Base-by-base conservation (phyloP, 2,329 filamentous ascomycete species). In the Tolypocladium album region DNA sequence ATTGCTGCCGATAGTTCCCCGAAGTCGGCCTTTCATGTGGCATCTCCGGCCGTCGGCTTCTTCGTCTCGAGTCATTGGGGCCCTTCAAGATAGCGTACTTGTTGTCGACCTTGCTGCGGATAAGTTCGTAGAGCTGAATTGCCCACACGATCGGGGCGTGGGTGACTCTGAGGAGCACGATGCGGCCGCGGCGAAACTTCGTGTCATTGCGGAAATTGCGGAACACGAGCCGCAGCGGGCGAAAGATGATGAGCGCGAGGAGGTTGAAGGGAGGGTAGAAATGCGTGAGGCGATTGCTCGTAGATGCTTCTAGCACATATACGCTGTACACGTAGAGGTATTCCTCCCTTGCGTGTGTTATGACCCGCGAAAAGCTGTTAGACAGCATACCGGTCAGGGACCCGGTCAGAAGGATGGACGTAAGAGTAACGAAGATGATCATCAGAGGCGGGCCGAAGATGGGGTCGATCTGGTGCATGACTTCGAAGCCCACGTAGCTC, bases 311-410 rank as follows among this genome's bases (percentile, higher is more conserved):
- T 59, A 86, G 78, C 64, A 86, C 85, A 70, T 86, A 85, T 57
- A 84, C 80, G 65, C 80, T 83, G 72, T 86, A 92, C 67, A 91
- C 85, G 69, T 89, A 92, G 40, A 92, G 79, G 68, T 92, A 92
- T 71, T 93, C 89, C 68, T 92, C 89, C 61, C 79, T 79, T 45
- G 85, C 84, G 65, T 86, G 83, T 57, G 78, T 79, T 66, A 86
- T 86, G 66, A 87, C 80, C 58, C 83, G 80, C 20, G 80, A 83
- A 73, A 92, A 87, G 69, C 85, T 89, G 75, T 90, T 91, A 67
- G 86, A 89, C 61, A 92, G 78, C 76, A 92, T 86, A 78, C 87
- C 88, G 43, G 90, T 92, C 64, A 92, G 76, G 24, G 87, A 89
- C 57, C 89, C 90, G 74, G 90, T 88, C 39, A 94, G 80, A 9